Conservation (phyloP, 306 rosid genomes). For the Casuarina glauca region DNA sequence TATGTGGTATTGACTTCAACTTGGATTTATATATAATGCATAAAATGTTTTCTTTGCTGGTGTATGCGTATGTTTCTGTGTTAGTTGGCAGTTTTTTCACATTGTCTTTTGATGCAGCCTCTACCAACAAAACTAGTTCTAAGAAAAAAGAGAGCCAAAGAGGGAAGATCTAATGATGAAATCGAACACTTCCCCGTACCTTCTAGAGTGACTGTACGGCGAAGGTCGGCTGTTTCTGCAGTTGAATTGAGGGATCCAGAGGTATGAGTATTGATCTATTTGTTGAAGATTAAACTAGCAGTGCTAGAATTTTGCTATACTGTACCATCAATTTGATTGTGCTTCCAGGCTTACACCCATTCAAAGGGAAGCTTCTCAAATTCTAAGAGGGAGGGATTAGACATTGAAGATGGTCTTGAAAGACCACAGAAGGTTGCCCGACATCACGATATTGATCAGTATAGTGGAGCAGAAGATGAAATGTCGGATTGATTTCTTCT, state of each 20-base stretch:
- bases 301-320: constrained; percentile 1
- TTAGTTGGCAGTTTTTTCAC: constrained; percentile 20
- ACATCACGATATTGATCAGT: constrained; percentile 65
- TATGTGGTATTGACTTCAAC: constrained; percentile 61
- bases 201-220: constrained; percentile 76
- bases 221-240: constrained; percentile 67
- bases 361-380: constrained; percentile 46
- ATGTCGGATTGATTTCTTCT: constrained; percentile 61
- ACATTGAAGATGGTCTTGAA: constrained; percentile 68
- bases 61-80: constrained; percentile 5
- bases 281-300: constrained; percentile 5
- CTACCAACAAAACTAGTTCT: constrained; percentile 88
- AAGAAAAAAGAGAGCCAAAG: constrained; percentile 90
- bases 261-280: constrained; percentile 47
- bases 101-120: constrained; percentile 59
- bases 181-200: constrained; percentile 85
- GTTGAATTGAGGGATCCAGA: constrained; percentile 73
- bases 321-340: constrained; percentile 13
- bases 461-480: constrained; percentile 89
- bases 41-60: not conserved
- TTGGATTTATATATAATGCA: not conserved
- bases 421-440: constrained; percentile 50
- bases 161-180: constrained; percentile 83
- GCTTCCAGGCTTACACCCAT: constrained; percentile 62
- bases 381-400: constrained; percentile 48